Conservation (phyloP, 768 basidiomycete genomes). For the Pleurotus djamor region DNA sequence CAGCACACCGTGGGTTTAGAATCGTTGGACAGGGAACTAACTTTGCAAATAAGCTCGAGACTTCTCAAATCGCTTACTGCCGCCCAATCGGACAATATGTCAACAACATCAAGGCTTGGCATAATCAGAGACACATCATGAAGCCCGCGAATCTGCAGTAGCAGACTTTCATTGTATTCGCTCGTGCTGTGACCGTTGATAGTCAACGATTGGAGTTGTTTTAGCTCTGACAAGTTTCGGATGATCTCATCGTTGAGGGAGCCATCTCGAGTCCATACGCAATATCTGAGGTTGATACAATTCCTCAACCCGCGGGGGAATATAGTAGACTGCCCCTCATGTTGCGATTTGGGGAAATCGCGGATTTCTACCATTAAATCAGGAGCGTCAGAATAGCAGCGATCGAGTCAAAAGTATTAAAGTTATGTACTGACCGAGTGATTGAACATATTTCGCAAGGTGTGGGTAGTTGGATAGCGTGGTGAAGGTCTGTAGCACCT, state of each 20-base stretch:
- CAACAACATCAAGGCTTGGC: conserved; percentile 59
- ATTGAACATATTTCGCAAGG: conserved; percentile 56
- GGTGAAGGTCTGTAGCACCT: conserved; percentile 63
- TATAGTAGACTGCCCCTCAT: conserved; percentile 28
- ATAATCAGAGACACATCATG: conserved; percentile 67
- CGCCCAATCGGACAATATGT: conserved; percentile 51
- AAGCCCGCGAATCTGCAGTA: conserved; percentile 50
- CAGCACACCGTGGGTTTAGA: background rate
- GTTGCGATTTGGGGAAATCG: conserved; percentile 62
- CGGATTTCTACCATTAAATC: conserved; percentile 51
- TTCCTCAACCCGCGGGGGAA: conserved; percentile 55
- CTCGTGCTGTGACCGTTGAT: conserved; percentile 66
- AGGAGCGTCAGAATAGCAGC: background rate
- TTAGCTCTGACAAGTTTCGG: conserved; percentile 40
- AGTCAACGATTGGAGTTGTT: conserved; percentile 53
- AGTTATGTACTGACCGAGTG: conserved; percentile 51
- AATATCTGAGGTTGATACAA: conserved; percentile 58
- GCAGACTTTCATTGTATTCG: conserved; percentile 51
- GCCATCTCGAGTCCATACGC: conserved; percentile 81
- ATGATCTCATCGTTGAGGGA: conserved; percentile 63
- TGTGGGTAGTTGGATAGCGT: conserved; percentile 54
- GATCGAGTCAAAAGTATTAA: background rate
- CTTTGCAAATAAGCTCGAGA: conserved; percentile 73
- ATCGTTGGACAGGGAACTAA: conserved; percentile 18
- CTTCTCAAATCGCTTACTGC: conserved; percentile 43